Evolutionary conservation across 345 rosid genomes (phyloP), one percentile per base, ranked within the genome.

Genomic region (Eucalyptus camaldulensis): DNA sequence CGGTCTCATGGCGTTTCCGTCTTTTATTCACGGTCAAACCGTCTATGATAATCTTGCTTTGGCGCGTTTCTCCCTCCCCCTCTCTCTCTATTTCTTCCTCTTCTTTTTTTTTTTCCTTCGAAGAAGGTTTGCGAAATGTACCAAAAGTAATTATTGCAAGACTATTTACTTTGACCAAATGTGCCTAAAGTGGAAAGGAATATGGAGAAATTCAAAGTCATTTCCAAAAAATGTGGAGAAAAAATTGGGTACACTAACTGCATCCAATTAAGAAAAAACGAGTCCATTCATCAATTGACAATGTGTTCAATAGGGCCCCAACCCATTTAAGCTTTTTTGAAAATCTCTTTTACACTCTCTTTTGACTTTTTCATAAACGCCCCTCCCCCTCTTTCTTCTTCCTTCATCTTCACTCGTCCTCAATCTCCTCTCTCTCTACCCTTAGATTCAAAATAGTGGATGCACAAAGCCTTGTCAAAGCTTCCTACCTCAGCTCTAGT

Each of bases 401-500:
- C 33, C 69, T 62, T 13, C 15, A 95, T 98, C 91, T 96, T 96
- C 91, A 19, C 56, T 53, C 56, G 0, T 53, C 56, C 24, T 19
- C 2, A 17, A 19, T 53, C 56, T 10, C 56, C 56, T 53, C 10
- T 53, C 56, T 53, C 56, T 53, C 0, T 3, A 53, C 24, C 24
- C 56, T 51, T 9, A 19, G 1, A 53, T 19, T 53, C 56, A 19
- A 53, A 53, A 53, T 1, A 8, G 2, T 7, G 4, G 56, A 8
- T 3, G 56, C 56, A 0, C 56, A 53, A 53, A 19, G 0, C 96
- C 1, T 56, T 9, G 0, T 4, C 62, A 56, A 56, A 24, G 27
- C 27, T 9, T 56, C 62, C 62, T 56, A 4, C 60, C 62, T 56
- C 13, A 56, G 62, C 56, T 24, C 56, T 19, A 53, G 62, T 24